Conservation (phyloP, 306 rosid genomes). For the Glycyrrhiza uralensis region DNA sequence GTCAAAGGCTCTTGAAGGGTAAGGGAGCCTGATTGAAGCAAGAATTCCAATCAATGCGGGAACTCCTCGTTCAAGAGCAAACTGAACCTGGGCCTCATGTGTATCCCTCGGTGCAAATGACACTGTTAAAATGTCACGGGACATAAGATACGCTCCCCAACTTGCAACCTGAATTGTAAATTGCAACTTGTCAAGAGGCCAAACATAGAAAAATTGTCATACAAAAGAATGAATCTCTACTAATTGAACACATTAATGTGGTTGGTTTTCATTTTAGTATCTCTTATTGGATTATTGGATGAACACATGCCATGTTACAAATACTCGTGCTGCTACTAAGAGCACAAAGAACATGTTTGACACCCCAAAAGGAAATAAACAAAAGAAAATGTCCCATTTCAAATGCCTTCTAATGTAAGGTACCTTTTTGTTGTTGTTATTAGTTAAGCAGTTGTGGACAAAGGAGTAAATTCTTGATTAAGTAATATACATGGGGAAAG, state of each 20-base stretch:
- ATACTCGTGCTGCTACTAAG: neutral
- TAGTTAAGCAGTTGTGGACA: neutral
- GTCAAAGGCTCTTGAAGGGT: conserved; percentile 95
- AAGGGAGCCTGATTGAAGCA: conserved; percentile 87
- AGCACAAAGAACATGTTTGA: neutral
- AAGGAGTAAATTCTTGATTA: neutral
- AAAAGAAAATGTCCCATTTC: neutral
- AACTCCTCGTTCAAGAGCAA: conserved; percentile 94
- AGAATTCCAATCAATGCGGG: conserved; percentile 92
- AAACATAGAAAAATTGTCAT: neutral
- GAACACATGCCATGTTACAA: neutral
- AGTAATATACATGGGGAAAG: neutral
- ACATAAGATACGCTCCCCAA: conserved; percentile 88
- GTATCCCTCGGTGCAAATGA: conserved; percentile 97
- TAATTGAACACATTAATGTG: neutral
- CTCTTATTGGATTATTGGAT: neutral
- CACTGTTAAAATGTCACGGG: conserved; percentile 70
- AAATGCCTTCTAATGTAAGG: neutral
- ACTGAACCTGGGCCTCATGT: conserved; percentile 92
- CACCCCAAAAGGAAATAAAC: neutral
- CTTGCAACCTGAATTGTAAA: conserved; percentile 75
- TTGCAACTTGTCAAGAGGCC: neutral
- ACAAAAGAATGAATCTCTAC: neutral
- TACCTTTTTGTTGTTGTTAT: too few relatives aligned
- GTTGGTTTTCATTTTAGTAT: neutral